These are phyloP conservation scores for Claviceps capensis DNA, from an alignment of 2,329 filamentous ascomycete species.

Conservation along the genomic window DNA sequence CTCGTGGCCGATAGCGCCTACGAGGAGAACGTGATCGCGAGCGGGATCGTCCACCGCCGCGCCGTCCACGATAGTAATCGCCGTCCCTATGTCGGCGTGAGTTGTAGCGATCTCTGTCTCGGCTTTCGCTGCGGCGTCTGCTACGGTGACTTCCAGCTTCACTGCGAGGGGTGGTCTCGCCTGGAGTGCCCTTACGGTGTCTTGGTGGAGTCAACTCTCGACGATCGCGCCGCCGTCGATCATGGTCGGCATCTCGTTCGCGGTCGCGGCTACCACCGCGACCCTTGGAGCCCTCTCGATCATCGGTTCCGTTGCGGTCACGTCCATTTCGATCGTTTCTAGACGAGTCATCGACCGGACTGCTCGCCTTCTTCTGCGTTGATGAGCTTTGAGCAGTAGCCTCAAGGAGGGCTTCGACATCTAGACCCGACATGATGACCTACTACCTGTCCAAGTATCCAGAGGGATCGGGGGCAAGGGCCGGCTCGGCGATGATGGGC, in stretches of 20 bases:
- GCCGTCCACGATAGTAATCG: conserved; percentile 48
- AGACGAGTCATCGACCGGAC: conserved; percentile 39
- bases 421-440: conserved; percentile 36
- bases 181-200: conserved; percentile 33
- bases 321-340: conserved; percentile 16
- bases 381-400: conserved; percentile 55
- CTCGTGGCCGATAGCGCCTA: conserved; percentile 41
- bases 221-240: conserved; percentile 33
- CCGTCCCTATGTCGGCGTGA: conserved; percentile 61
- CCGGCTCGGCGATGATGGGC: background rate
- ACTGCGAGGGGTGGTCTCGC: conserved; percentile 56
- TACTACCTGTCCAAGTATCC: conserved; percentile 3
- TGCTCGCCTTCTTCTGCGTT: conserved; percentile 32
- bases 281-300: conserved; percentile 41
- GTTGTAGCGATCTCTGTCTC: conserved; percentile 61
- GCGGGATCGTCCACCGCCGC: conserved; percentile 38
- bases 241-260: conserved; percentile 42
- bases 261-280: conserved; percentile 42
- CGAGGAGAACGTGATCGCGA: conserved; percentile 61
- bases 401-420: conserved; percentile 85
- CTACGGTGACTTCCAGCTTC: conserved; percentile 70
- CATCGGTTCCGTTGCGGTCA: conserved; percentile 30
- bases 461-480: background rate
- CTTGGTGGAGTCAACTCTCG: conserved; percentile 42
- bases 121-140: conserved; percentile 66